phyloP scores from a whole-genome alignment of 352 stramenopile genomes.

The Phytophthora meadii region DNA sequence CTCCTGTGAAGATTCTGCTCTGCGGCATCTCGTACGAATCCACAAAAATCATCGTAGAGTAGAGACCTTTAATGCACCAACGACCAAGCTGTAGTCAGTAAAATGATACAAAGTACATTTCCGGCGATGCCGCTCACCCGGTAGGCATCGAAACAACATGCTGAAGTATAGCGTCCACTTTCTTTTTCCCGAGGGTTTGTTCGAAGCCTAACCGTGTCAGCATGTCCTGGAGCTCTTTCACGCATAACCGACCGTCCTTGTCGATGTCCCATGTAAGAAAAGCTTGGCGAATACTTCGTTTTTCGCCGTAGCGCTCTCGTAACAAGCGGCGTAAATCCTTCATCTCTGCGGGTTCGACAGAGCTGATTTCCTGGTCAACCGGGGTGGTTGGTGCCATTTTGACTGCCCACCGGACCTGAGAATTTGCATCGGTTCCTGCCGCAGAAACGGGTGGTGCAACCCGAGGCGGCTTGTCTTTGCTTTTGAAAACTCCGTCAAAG shows the following conservation, averaged over 20 bases:
- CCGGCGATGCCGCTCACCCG: constrained; percentile 28
- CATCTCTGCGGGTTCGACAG: constrained; percentile 22
- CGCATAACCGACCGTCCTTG: constrained; percentile 55
- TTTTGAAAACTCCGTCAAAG: background rate
- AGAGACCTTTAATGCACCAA: constrained; percentile 38
- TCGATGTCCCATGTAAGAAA: constrained; percentile 70
- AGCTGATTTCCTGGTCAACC: background rate
- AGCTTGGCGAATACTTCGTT: constrained; percentile 55
- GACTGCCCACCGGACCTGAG: constrained; percentile 52
- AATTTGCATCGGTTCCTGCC: constrained; percentile 11
- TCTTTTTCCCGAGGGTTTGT: constrained; percentile 41
- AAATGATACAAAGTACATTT: background rate
- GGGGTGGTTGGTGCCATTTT: constrained; percentile 19
- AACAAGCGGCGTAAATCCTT: constrained; percentile 49
- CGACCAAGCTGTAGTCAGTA: constrained; percentile 2
- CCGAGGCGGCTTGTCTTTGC: background rate
- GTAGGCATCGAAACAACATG: constrained; percentile 42
- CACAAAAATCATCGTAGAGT: constrained; percentile 58
- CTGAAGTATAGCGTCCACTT: constrained; percentile 46
- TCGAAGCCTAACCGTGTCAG: constrained; percentile 48
- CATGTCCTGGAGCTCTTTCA: constrained; percentile 51
- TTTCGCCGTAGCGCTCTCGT: constrained; percentile 66
- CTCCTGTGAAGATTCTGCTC: background rate
- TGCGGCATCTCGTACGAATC: constrained; percentile 33
- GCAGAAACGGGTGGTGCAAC: background rate